Evolutionary conservation across 1,284 basidiomycete species (phyloP).

Genomic region (Ganoderma resinaceum): DNA sequence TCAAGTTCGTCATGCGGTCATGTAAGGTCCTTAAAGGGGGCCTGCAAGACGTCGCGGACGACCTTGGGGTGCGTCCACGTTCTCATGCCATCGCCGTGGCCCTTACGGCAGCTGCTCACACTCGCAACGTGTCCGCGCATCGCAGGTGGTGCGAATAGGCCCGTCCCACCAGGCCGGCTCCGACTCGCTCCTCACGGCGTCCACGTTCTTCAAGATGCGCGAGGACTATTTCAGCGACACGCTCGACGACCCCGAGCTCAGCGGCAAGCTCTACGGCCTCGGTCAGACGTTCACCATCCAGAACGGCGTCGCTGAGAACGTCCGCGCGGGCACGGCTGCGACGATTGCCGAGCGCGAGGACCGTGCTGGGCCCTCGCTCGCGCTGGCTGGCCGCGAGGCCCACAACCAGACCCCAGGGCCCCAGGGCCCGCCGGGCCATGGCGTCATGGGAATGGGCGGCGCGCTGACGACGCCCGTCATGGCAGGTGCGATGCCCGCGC

Average conservation of each 20-base stretch:
- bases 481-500: slow-evolving; percentile 43
- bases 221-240: slow-evolving; percentile 89
- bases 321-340: slow-evolving; percentile 62
- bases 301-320: slow-evolving; percentile 69
- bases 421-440: slow-evolving; percentile 41
- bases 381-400: slow-evolving; percentile 50
- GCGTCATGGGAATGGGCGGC: slow-evolving; percentile 49
- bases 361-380: slow-evolving; percentile 43
- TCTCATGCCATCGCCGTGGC: slow-evolving; percentile 19
- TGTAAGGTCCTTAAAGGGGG: slow-evolving; percentile 93
- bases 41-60: slow-evolving; percentile 95
- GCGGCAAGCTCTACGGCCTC: slow-evolving; percentile 79
- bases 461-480: slow-evolving; percentile 50
- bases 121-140: slow-evolving; percentile 7
- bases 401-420: slow-evolving; percentile 61
- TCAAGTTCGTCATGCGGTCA: slow-evolving; percentile 95
- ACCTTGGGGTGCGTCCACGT: slow-evolving; percentile 70
- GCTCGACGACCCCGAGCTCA: slow-evolving; percentile 82
- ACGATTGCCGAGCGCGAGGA: slow-evolving; percentile 83
- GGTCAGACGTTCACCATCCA: slow-evolving; percentile 75
- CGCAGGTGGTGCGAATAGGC: slow-evolving; percentile 87
- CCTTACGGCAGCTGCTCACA: slow-evolving; percentile 8
- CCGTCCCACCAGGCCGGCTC: slow-evolving; percentile 96
- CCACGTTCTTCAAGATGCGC: slow-evolving; percentile 96
- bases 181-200: slow-evolving; percentile 92